Conservation (phyloP, 2,329 filamentous ascomycete genomes). For the Fusarium cicatricum region DNA sequence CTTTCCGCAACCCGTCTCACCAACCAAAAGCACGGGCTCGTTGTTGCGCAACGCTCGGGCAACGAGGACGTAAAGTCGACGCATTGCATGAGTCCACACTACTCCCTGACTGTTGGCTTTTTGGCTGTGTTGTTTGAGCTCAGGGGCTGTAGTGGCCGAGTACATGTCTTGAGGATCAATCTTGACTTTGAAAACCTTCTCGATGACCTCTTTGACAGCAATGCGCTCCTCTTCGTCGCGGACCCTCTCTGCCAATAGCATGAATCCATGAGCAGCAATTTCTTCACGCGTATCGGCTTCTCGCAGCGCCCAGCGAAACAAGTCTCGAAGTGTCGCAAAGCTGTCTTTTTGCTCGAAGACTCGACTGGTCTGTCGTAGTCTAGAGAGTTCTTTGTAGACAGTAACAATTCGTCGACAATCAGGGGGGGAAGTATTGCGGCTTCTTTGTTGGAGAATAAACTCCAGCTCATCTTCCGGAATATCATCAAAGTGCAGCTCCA, state of each 20-base stretch:
- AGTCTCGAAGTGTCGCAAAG: slow-evolving; percentile 93
- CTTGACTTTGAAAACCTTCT: slow-evolving; percentile 86
- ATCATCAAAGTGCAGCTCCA: slow-evolving; percentile 97
- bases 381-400: slow-evolving; percentile 92
- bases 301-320: slow-evolving; percentile 94
- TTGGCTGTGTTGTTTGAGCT: slow-evolving; percentile 59
- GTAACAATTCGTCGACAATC: slow-evolving; percentile 91
- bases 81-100: slow-evolving; percentile 97
- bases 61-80: slow-evolving; percentile 89
- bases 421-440: slow-evolving; percentile 84
- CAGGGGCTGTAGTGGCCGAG: slow-evolving; percentile 63
- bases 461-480: slow-evolving; percentile 95
- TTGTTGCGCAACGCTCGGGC: slow-evolving; percentile 85
- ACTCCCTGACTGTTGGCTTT: slow-evolving; percentile 68
- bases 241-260: slow-evolving; percentile 94
- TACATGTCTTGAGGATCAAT: slow-evolving; percentile 82
- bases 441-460: slow-evolving; percentile 87
- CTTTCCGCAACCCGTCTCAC: slow-evolving; percentile 97
- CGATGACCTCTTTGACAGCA: slow-evolving; percentile 87
- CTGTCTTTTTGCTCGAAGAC: slow-evolving; percentile 97
- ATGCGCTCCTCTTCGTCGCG: slow-evolving; percentile 87
- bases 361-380: slow-evolving; percentile 86
- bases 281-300: slow-evolving; percentile 86
- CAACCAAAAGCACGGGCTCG: slow-evolving; percentile 92
- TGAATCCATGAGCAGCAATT: slow-evolving; percentile 91